Evolutionary conservation across 176 grass and related monocot species (phyloP).

Genomic region (Oryza glumipatula): DNA sequence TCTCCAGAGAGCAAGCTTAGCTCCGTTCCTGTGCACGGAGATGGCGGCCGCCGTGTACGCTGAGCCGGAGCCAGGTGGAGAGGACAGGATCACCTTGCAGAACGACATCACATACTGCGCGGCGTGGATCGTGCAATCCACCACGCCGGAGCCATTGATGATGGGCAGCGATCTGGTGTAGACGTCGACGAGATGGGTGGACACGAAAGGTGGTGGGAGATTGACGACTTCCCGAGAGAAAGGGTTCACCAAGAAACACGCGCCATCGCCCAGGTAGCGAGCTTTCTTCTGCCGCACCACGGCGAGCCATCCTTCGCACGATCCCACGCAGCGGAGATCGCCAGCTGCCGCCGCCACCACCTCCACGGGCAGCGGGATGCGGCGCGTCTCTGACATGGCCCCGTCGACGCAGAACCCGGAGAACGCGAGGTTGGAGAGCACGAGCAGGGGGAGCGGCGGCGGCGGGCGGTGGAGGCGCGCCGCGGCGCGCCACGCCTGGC

Average conservation of each 20-base stretch:
- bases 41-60: conserved; percentile 25
- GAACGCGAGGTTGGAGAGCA: conserved; percentile 22
- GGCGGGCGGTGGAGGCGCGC: conserved; percentile 23
- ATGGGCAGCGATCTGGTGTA: conserved; percentile 35
- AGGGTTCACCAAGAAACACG: conserved; percentile 47
- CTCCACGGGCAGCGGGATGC: conserved; percentile 18
- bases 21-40: not conserved
- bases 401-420: conserved; percentile 29
- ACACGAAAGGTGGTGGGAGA: conserved; percentile 18
- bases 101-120: conserved; percentile 49
- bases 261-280: conserved; percentile 28
- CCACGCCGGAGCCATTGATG: conserved; percentile 31
- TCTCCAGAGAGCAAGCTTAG: conserved; percentile 40
- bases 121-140: conserved; percentile 33
- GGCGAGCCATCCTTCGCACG: conserved; percentile 41
- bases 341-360: not conserved
- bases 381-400: not conserved
- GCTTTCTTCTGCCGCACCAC: conserved; percentile 28
- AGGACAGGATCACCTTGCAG: conserved; percentile 43
- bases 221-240: conserved; percentile 24
- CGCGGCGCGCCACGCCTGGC: conserved; percentile 32
- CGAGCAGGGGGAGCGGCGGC: conserved; percentile 42
- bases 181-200: conserved; percentile 17
- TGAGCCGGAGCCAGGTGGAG: conserved; percentile 30
- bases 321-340: conserved; percentile 38